Percentiles rank a stretch among this genome's conserved stretches.
phyloP scores from a whole-genome alignment of 345 rosid species.

The Acer negundo region DNA sequence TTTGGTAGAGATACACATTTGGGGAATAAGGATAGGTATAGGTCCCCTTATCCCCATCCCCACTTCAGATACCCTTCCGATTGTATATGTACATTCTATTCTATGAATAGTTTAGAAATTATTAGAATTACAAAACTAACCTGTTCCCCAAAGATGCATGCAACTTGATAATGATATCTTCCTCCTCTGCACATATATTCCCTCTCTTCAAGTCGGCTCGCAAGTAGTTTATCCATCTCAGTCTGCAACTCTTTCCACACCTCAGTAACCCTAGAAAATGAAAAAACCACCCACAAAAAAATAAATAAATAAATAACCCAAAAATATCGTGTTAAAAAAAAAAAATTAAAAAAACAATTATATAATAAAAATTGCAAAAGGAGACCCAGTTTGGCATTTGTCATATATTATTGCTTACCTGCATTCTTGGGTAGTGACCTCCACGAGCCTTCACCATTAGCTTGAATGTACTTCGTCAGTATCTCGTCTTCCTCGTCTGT shows the following conservation, averaged over 20 bases:
- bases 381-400: neutral
- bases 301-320: neutral
- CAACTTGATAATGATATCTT: conserved; percentile 59
- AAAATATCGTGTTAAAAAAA: neutral
- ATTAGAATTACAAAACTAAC: conserved; percentile 28
- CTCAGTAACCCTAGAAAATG: conserved; percentile 59
- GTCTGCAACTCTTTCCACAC: conserved; percentile 92
- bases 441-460: conserved; percentile 71
- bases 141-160: conserved; percentile 77
- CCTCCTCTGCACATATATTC: conserved; percentile 64
- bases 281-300: neutral
- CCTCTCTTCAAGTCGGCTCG: conserved; percentile 80
- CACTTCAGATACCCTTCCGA: no score
- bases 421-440: conserved; percentile 70
- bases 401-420: conserved; percentile 25
- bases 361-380: no score
- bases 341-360: neutral
- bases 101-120: no score
- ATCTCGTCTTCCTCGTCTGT: conserved; percentile 59
- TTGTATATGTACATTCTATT: no score
- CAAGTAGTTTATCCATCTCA: conserved; percentile 88
- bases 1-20: no score
- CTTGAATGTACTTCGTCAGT: conserved; percentile 45
- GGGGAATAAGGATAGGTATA: no score
- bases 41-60: no score